Evolutionary conservation across 257 asterid species (phyloP), one percentile per base, ranked within the genome.

Genomic region (Coffea eugenioides): DNA sequence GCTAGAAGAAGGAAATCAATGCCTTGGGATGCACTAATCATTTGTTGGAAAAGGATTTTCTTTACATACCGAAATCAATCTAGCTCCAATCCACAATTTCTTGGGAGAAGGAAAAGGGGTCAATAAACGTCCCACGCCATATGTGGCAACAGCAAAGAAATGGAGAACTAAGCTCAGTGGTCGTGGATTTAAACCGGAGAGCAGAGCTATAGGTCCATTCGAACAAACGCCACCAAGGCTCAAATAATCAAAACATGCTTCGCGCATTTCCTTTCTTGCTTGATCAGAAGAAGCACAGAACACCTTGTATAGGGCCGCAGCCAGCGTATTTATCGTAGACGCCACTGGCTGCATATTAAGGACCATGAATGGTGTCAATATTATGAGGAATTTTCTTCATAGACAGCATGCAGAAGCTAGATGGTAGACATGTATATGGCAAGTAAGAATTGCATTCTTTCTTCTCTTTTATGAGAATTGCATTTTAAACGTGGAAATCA

Each of bases 201-300:
- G 90, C 74, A 89, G 82, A 51, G 91, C 86, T 49, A 87, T 39
- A 0, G 93, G 93, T 75, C 93, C 93, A 27, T 72, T 81, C 6
- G 93, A 86, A 61, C 87, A 89, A 73, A 78, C 82, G 39, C 93
- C 93, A 45, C 90, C 91, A 25, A 87, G 87, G 83, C 90, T 84
- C 85, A 89, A 83, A 78, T 89, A 89, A 77, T 87, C 91, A 15
- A 89, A 89, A 72, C 90, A 82, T 3, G 91, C 93, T 36, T 87
- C 79, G 6, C 89, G 88, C 93, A 89, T 86, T 82, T 89, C 93
- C 49, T 78, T 78, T 80, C 90, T 87, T 27, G 90, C 91, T 84
- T 81, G 87, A 80, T 89, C 93, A 43, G 90, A 75, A 23, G 90
- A 89, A 75, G 93, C 90, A 73, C 90, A 86, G 23, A 86, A 89